Evolutionary conservation across 202 grass and related monocot species (phyloP).

Genomic region (Panicum hallii): DNA sequence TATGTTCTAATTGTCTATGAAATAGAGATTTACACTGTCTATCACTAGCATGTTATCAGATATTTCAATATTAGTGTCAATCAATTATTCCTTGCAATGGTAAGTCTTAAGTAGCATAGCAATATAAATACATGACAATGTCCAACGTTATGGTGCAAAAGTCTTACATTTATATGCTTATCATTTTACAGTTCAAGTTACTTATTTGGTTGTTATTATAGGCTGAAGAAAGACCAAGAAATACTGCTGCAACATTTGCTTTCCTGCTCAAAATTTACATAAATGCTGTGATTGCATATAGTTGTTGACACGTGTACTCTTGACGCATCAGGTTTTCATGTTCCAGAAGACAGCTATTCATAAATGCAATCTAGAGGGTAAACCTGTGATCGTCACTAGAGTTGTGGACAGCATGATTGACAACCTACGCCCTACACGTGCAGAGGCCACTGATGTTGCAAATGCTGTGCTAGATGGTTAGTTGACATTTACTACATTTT

Average conservation of each 20-base stretch:
- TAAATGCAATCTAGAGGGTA: conserved; percentile 89
- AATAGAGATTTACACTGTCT: not conserved
- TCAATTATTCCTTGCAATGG: not conserved
- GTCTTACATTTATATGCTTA: conserved; percentile 12
- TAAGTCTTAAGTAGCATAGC: conserved; percentile 19
- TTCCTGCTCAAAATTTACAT: not conserved
- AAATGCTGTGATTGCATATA: not conserved
- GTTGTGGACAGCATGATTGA: conserved; percentile 98
- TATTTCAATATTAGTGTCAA: conserved; percentile 34
- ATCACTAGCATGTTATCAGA: not conserved
- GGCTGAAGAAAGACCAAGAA: not conserved
- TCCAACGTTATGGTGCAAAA: conserved; percentile 35
- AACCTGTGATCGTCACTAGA: conserved; percentile 90
- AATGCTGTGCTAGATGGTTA: conserved; percentile 97
- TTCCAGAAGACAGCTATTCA: conserved; percentile 87
- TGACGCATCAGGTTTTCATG: conserved; percentile 74
- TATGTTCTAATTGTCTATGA: conserved; percentile 46
- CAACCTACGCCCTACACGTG: conserved; percentile 95
- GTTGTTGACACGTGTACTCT: conserved; percentile 33
- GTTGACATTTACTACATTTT: conserved; percentile 34
- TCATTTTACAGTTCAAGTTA: not conserved
- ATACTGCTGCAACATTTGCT: not conserved
- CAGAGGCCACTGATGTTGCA: conserved; percentile 98
- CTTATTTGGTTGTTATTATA: not conserved
- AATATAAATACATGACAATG: conserved; percentile 36